Evolutionary conservation across 2,329 filamentous ascomycete genomes (phyloP), one percentile per base, ranked within the genome.

Genomic region (Apiospora arundinis): DNA sequence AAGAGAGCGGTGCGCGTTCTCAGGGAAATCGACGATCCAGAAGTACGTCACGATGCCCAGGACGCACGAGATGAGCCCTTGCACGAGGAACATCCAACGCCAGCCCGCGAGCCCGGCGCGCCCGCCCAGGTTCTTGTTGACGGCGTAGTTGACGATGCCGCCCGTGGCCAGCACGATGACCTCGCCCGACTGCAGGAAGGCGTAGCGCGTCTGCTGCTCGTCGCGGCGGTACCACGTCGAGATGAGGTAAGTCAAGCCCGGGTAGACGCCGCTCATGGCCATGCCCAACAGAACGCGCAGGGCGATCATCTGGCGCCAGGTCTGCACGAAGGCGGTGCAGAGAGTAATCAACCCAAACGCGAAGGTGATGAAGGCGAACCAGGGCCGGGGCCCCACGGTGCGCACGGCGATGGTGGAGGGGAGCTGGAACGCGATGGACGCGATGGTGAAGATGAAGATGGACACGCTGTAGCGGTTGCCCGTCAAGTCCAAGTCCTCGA

Each of bases 401-500:
- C 92, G 86, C 40, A 92, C 89, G 0, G 90, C 88, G 63, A 93
- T 85, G 0, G 91, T 93, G 1, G 89, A 90, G 0, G 92, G 92
- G 9, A 93, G 82, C 78, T 93, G 91, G 76, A 92, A 93, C 12
- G 86, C 86, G 52, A 93, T 91, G 75, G 87, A 90, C 6, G 91
- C 85, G 70, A 93, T 86, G 12, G 91, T 93, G 80, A 93, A 93
- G 78, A 93, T 92, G 82, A 93, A 92, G 71, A 94, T 93, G 28
- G 90, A 87, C 5, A 93, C 87, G 1, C 90, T 92, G 78, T 92
- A 93, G 49, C 91, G 85, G 74, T 91, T 89, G 28, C 91, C 91
- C 56, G 89, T 85, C 16, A 93, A 83, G 21, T 87, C 85, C 56
- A 93, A 83, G 76, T 93, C 91, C 14, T 82, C 77, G 66, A 90